Conservation (phyloP, 129 eudicot species). For the Flaveria sonorensis region DNA sequence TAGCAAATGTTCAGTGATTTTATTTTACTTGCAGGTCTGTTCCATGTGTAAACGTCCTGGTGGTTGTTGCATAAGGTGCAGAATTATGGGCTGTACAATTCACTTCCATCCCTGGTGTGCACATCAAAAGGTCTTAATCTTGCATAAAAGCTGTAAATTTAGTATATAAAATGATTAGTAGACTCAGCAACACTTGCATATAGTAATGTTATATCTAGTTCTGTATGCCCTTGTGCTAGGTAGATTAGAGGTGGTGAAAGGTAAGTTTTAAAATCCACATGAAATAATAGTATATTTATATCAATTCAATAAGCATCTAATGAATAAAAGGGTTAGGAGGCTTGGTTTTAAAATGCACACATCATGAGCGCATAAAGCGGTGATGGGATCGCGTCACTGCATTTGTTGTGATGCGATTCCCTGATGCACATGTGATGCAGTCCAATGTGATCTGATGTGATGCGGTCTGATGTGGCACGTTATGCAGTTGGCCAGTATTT, state of each 20-base stretch:
- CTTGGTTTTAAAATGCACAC: no score
- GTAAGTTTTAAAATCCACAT: not conserved
- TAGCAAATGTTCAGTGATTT: not conserved
- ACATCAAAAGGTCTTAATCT: conserved; percentile 51
- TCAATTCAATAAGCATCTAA: not conserved
- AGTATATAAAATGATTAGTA: conserved; percentile 5
- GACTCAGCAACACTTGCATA: no score
- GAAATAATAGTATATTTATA: not conserved
- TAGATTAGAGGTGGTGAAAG: not conserved
- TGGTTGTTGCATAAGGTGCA: conserved; percentile 60
- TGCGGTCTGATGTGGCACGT: no score
- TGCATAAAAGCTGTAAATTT: conserved; percentile 9
- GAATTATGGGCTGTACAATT: conserved; percentile 46
- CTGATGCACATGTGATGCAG: no score
- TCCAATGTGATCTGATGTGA: no score
- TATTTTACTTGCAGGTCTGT: conserved; percentile 45
- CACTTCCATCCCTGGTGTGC: conserved; percentile 76
- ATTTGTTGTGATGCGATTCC: no score
- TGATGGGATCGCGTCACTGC: no score
- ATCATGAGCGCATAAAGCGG: no score
- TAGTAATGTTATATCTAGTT: no score
- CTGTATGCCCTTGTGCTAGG: not conserved
- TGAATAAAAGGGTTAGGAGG: not conserved
- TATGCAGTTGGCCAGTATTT: no score
- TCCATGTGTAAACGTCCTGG: conserved; percentile 60